These are phyloP conservation scores for Fraxinus xanthoxyloides DNA, from an alignment of 305 asterid genomes.

Conservation along the genomic window DNA sequence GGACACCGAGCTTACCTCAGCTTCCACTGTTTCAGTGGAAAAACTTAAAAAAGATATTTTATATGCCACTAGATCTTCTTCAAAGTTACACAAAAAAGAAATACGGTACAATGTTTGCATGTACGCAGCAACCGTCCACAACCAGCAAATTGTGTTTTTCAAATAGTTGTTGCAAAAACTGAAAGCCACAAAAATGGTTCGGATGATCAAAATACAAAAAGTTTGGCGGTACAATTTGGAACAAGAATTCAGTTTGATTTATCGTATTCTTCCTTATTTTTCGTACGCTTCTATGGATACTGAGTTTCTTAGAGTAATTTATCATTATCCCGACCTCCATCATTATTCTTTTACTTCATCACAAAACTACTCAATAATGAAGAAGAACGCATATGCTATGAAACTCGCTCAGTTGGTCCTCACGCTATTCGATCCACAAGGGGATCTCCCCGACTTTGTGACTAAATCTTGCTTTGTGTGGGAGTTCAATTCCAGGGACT, in stretches of 20 bases:
- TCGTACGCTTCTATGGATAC: background rate
- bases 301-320: background rate
- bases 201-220: background rate
- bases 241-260: background rate
- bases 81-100: too few relatives aligned
- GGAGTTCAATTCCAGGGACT: slow-evolving; percentile 22
- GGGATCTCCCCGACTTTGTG: background rate
- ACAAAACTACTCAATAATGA: slow-evolving; percentile 2
- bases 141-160: too few relatives aligned
- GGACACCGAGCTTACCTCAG: too few relatives aligned
- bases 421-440: background rate
- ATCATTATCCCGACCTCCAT: background rate
- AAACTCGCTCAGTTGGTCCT: background rate
- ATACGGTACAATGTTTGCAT: too few relatives aligned
- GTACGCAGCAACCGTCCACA: too few relatives aligned
- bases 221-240: background rate
- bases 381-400: background rate
- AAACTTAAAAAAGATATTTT: too few relatives aligned
- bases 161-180: too few relatives aligned
- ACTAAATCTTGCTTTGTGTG: background rate
- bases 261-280: background rate
- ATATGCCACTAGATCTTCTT: too few relatives aligned
- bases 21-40: too few relatives aligned
- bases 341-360: background rate
- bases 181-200: background rate